Evolutionary conservation across 2,329 filamentous ascomycete species (phyloP), one percentile per base, ranked within the genome.

Genomic region (Xylaria arbuscula): DNA sequence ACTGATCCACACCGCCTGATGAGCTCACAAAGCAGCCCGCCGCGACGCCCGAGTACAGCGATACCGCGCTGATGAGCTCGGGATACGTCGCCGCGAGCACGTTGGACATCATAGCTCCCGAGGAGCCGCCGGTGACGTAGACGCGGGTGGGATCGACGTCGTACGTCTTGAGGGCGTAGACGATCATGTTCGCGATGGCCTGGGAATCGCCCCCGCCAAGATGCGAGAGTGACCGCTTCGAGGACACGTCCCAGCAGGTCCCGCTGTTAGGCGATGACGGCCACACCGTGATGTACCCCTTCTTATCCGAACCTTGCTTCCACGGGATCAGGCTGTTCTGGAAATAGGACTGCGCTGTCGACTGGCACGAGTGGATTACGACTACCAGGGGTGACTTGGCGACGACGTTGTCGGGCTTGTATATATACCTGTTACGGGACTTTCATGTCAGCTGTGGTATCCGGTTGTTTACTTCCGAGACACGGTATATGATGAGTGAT

Each of bases 181-280:
- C 47, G 62, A 80, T 77, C 79, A 81, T 81, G 72, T 81, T 80
- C 13, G 80, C 77, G 68, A 81, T 80, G 48, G 79, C 79, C 66
- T 80, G 76, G 28, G 74, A 75, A 69, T 81, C 80, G 24, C 78
- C 79, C 1, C 79, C 78, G 58, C 79, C 80, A 3, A 75, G 66
- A 66, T 78, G 76, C 7, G 72, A 73, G 40, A 81, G 72, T 0
- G 83, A 82, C 9, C 65, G 58, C 42, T 79, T 78, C n/a, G 82
- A 85, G 7, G 83, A 83, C 5, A 88, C 86, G 70, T 89, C 87
- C 87, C 86, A 89, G 77, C 87, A 89, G 19, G 76, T 78, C 11
- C 78, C 85, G n/a, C 74, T 76, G 70, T 86, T 82, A 0, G 85
- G 84, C 9, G 82, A 83, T 64, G 78, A 80, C 2, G 86, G 86